phyloP scores from a whole-genome alignment of 2,329 filamentous ascomycete genomes.

The Trichoderma endophyticum region DNA sequence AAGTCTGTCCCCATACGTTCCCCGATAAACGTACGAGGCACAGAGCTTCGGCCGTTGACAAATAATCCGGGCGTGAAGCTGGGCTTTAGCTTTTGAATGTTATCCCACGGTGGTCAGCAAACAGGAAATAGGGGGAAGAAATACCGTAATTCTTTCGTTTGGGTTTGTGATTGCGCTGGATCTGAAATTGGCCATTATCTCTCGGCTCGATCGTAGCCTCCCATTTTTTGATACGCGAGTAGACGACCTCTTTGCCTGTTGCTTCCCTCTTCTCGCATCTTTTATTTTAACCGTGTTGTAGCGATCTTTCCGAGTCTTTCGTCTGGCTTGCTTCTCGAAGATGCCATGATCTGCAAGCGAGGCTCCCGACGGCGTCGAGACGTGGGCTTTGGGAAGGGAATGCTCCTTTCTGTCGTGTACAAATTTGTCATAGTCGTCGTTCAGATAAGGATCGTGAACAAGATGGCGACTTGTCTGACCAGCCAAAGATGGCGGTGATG shows the following conservation, averaged over 20 bases:
- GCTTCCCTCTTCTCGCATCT: not conserved
- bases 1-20: not conserved
- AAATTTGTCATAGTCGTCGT: not conserved
- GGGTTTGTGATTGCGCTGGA: conserved; percentile 51
- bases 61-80: conserved; percentile 34
- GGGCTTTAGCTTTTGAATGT: conserved; percentile 31
- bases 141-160: conserved; percentile 35
- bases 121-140: not conserved
- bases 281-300: conserved; percentile 19
- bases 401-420: not conserved
- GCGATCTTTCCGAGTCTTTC: conserved; percentile 22
- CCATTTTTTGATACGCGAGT: conserved; percentile 25
- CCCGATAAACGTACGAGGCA: not conserved
- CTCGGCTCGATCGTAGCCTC: conserved; percentile 37
- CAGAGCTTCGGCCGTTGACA: conserved; percentile 31
- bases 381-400: too few relatives aligned
- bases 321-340: conserved; percentile 21
- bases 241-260: not conserved
- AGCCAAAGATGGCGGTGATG: not conserved
- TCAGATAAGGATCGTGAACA: not conserved
- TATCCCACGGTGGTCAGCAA: not conserved
- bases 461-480: not conserved
- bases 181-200: conserved; percentile 54
- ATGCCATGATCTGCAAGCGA: not conserved
- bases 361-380: not conserved